phyloP scores from a whole-genome alignment of 371 early-diverging fungal species.

The Lichtheimia ramosa region DNA sequence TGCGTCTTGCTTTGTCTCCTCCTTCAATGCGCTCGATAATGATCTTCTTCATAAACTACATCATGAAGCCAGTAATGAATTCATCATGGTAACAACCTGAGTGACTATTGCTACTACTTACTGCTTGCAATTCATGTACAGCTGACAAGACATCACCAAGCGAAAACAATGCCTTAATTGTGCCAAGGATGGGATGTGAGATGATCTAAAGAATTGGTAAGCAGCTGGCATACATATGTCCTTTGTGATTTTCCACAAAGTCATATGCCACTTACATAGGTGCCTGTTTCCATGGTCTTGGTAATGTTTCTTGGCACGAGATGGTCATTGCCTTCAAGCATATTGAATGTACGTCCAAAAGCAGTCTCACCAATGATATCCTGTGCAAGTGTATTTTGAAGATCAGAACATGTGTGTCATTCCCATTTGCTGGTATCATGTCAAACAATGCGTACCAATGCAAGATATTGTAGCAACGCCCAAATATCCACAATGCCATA shows the following conservation, averaged over 20 bases:
- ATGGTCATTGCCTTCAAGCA: slow-evolving; percentile 41
- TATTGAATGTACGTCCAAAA: slow-evolving; percentile 46
- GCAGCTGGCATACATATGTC: no score
- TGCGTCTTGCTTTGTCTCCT: slow-evolving; percentile 19
- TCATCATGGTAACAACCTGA: no score
- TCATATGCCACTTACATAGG: neutral
- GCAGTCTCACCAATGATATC: slow-evolving; percentile 47
- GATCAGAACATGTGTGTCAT: no score
- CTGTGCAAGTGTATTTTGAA: no score
- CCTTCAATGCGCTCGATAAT: slow-evolving; percentile 28
- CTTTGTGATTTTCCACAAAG: neutral
- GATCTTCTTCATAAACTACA: slow-evolving; percentile 30
- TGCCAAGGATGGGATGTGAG: slow-evolving; percentile 8
- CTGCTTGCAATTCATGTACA: no score
- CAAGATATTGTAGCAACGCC: slow-evolving; percentile 32
- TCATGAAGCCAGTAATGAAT: no score
- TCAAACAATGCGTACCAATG: slow-evolving; percentile 10
- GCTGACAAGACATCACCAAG: no score
- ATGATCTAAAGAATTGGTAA: neutral
- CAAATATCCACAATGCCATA: slow-evolving; percentile 33
- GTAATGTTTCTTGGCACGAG: slow-evolving; percentile 21
- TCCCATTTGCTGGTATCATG: no score
- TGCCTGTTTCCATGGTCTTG: neutral
- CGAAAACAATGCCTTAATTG: neutral
- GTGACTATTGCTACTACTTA: no score